phyloP scores from a whole-genome alignment of 345 rosid species.

The Passiflora organensis region DNA sequence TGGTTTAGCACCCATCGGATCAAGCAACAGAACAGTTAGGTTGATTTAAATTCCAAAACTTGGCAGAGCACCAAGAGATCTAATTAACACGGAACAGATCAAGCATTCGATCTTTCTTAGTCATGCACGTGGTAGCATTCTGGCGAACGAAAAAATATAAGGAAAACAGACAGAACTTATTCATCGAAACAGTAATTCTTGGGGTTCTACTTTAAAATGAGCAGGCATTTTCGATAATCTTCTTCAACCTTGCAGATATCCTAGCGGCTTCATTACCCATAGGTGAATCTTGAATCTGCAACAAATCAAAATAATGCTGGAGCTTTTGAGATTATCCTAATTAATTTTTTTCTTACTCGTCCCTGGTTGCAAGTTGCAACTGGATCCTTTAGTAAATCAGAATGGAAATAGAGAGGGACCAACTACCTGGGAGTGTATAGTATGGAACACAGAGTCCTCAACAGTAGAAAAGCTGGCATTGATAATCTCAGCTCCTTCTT shows the following conservation, averaged over 20 bases:
- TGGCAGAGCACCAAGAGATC: too few species aligned
- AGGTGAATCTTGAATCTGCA: constrained; percentile 32
- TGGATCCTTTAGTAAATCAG: neutral
- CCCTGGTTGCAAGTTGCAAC: too few species aligned
- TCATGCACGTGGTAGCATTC: too few species aligned
- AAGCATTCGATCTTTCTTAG: too few species aligned
- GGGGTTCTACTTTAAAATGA: neutral
- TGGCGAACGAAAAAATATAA: too few species aligned
- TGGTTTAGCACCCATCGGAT: too few species aligned
- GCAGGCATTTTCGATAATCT: constrained; percentile 24
- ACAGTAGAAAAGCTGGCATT: constrained; percentile 35
- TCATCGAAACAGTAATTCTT: neutral
- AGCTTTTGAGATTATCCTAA: too few species aligned
- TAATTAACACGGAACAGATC: too few species aligned
- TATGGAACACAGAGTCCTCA: constrained; percentile 34
- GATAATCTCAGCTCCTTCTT: constrained; percentile 43
- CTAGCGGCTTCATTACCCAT: constrained; percentile 20
- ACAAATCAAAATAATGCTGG: neutral
- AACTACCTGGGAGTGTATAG: constrained; percentile 37
- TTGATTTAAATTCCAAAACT: too few species aligned
- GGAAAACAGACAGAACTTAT: too few species aligned
- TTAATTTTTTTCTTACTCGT: too few species aligned
- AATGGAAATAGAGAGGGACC: neutral
- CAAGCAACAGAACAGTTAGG: too few species aligned
- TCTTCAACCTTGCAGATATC: constrained; percentile 37